phyloP scores from a whole-genome alignment of 768 basidiomycete genomes.

The Naematelia aurantialba region DNA sequence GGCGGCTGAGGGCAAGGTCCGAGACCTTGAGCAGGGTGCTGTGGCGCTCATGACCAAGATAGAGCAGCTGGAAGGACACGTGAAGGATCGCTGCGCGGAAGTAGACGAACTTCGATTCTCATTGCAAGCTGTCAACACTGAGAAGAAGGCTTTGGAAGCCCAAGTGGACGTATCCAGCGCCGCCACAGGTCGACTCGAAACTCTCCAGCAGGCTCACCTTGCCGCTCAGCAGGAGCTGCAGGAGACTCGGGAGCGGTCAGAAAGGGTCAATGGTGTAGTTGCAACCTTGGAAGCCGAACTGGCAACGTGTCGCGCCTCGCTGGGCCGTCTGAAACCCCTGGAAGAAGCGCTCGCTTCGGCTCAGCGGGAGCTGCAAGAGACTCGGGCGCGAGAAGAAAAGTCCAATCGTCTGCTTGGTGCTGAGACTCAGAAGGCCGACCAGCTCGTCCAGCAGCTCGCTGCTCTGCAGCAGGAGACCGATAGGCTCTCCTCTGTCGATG shows the following conservation, averaged over 20 bases:
- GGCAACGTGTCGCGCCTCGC: not conserved
- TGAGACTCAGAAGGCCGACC: not conserved
- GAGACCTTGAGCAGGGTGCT: not conserved
- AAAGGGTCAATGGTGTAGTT: not conserved
- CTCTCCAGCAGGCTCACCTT: not conserved
- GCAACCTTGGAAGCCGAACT: not conserved
- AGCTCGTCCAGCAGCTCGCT: not conserved
- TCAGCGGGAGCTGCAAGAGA: not conserved
- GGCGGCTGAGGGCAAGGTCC: not conserved
- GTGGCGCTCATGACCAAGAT: not conserved
- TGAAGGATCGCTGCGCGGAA: not conserved
- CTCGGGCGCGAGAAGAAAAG: not conserved
- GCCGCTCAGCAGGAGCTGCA: not conserved
- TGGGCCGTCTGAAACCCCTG: not conserved
- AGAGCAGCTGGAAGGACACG: not conserved
- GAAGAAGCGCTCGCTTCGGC: not conserved
- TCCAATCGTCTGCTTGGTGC: not conserved
- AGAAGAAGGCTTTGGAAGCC: not conserved
- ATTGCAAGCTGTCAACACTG: not conserved
- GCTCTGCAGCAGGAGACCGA: not conserved
- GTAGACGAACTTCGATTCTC: not conserved
- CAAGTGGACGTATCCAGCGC: not conserved
- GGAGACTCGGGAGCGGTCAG: not conserved
- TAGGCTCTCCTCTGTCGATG: not conserved
- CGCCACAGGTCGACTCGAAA: not conserved